These are phyloP conservation scores for Toxoplasma gondii DNA, from an alignment of 169 alveolate species.

Conservation along the genomic window DNA sequence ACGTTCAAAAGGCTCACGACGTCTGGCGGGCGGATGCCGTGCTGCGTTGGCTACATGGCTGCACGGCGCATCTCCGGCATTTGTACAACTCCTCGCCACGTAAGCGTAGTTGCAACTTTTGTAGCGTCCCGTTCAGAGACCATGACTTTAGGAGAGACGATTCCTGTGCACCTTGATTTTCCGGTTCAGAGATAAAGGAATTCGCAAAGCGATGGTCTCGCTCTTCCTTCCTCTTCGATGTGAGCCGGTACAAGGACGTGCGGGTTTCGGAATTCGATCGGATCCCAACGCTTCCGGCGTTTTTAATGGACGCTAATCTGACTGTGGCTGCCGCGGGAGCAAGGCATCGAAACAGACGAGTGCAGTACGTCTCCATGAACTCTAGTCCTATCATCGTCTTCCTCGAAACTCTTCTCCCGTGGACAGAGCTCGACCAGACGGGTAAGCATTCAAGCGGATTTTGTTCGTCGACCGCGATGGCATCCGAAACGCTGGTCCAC, in stretches of 20 bases:
- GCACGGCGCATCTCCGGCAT: conserved; percentile 28
- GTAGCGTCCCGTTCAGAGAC: neutral
- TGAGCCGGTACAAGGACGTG: conserved; percentile 9
- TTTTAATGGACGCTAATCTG: neutral
- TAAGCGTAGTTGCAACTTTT: neutral
- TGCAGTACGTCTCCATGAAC: conserved; percentile 19
- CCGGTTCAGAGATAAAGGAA: neutral
- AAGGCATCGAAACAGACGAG: neutral
- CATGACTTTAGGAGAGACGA: neutral
- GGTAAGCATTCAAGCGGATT: conserved; percentile 26
- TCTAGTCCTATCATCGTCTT: conserved; percentile 32
- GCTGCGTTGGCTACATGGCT: conserved; percentile 41
- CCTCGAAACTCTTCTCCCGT: conserved; percentile 47
- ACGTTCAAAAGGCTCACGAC: conserved; percentile 33
- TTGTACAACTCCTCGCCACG: conserved; percentile 18
- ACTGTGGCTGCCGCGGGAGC: neutral
- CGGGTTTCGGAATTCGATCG: conserved; percentile 38
- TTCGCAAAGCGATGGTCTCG: neutral
- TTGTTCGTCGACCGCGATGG: neutral
- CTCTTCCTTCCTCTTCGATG: neutral
- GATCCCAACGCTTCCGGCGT: neutral
- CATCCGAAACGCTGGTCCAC: too few species aligned
- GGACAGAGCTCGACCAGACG: conserved; percentile 49
- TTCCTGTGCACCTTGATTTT: neutral
- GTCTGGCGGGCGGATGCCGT: conserved; percentile 31